Evolutionary conservation across 495 filamentous ascomycete species (phyloP).

Genomic region (Xylaria castorea): DNA sequence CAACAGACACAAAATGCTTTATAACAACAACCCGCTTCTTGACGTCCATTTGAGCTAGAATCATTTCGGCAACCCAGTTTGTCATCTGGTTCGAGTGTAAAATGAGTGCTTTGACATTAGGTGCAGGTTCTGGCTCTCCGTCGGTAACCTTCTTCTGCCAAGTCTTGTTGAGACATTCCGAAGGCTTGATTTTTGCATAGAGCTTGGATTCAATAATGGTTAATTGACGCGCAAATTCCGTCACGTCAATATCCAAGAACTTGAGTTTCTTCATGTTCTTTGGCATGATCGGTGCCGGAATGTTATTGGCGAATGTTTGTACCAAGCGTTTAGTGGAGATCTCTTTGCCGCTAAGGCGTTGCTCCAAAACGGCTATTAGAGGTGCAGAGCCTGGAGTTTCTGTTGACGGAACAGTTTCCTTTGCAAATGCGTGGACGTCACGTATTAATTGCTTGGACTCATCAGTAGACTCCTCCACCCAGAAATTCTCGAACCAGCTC

Average conservation of each 20-base stretch:
- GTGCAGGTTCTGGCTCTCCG: constrained; percentile 84
- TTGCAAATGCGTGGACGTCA: constrained; percentile 87
- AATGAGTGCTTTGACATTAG: constrained; percentile 95
- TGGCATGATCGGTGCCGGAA: constrained; percentile 88
- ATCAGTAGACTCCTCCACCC: constrained; percentile 94
- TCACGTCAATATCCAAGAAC: constrained; percentile 95
- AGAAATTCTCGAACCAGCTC: constrained; percentile 97
- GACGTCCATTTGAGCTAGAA: constrained; percentile 88
- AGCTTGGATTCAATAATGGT: constrained; percentile 96
- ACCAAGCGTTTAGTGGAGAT: constrained; percentile 85
- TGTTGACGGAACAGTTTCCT: constrained; percentile 88
- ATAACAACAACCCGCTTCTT: constrained; percentile 97
- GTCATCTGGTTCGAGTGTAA: constrained; percentile 97
- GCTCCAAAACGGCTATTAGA: constrained; percentile 83
- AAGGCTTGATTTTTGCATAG: constrained; percentile 93
- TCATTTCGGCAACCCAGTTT: constrained; percentile 99
- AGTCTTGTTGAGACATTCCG: constrained; percentile 96
- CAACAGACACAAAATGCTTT: constrained; percentile 96
- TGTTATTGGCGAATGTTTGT: constrained; percentile 77
- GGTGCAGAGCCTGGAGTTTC: constrained; percentile 86
- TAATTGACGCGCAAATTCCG: constrained; percentile 93
- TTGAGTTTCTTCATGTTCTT: constrained; percentile 99
- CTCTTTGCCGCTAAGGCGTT: constrained; percentile 85
- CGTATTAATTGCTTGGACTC: constrained; percentile 83
- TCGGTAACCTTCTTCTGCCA: constrained; percentile 93